phyloP scores from a whole-genome alignment of 495 filamentous ascomycete species.

The Neurospora sp. region DNA sequence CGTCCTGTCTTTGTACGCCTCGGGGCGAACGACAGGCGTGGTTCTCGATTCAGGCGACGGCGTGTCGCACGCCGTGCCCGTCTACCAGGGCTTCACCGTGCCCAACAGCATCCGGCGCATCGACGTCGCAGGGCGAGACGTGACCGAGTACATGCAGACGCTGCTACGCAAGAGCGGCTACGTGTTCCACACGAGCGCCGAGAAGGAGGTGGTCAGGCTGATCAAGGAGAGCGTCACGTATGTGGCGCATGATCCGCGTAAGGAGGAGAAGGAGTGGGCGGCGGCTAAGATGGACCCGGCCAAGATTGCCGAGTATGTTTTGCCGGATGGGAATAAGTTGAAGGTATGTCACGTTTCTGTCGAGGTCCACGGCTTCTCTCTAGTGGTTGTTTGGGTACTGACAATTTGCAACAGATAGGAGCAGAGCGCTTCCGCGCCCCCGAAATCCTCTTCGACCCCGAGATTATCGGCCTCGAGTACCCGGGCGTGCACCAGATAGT shows the following conservation, averaged over 20 bases:
- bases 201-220: slow-evolving; percentile 92
- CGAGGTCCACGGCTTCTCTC: too few species aligned
- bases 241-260: slow-evolving; percentile 81
- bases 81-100: slow-evolving; percentile 97
- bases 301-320: slow-evolving; percentile 72
- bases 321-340: slow-evolving; percentile 88
- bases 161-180: slow-evolving; percentile 86
- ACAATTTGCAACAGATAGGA: too few species aligned
- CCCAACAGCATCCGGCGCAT: slow-evolving; percentile 89
- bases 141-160: slow-evolving; percentile 90
- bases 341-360: too few species aligned
- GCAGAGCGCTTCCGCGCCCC: slow-evolving; percentile 90
- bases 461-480: slow-evolving; percentile 94
- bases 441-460: slow-evolving; percentile 96
- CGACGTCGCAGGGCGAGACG: slow-evolving; percentile 95
- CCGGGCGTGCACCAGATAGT: slow-evolving; percentile 96
- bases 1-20: slow-evolving; percentile 91
- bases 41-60: slow-evolving; percentile 94
- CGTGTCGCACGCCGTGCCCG: slow-evolving; percentile 93
- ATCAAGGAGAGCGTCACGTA: slow-evolving; percentile 96
- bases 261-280: slow-evolving; percentile 95
- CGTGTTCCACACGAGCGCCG: slow-evolving; percentile 93
- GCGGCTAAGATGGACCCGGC: slow-evolving; percentile 47
- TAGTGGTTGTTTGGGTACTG: too few species aligned
- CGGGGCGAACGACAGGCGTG: slow-evolving; percentile 90